Evolutionary conservation across 371 early-diverging fungal species (phyloP), one percentile per base, ranked within the genome.

Genomic region (Nematocida displodere): DNA sequence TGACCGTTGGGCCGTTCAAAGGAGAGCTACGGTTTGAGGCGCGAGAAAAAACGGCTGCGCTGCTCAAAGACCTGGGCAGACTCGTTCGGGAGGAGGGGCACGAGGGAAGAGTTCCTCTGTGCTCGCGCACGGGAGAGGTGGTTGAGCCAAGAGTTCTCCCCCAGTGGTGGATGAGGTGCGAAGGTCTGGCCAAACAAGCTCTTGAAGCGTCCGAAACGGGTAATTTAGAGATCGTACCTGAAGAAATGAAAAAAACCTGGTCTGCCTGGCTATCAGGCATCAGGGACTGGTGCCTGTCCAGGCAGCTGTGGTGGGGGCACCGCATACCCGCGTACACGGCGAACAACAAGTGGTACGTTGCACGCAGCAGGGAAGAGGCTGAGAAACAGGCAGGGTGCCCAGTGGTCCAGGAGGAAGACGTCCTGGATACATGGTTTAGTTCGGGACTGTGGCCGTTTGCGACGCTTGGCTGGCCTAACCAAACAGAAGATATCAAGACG

Each of bases 301-400:
- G 99, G 79, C 99, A 99, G 86, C 86, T 99, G 54, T 97, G 97
- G 97, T 99, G 97, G 97, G 99, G 99, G 44, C 97, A 97, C 82
- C 89, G 92, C 81, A 87, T 95, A 20, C 99, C 99, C 47, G 96
- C 95, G 2, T 99, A 95, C 86, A 90, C 88, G 13, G 85, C 87
- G 77, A 66, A 83, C 36, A 80, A 85, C 22, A 85, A 85, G 85
- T 96, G 97, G 95, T 90, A 94, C 40, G 87, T 89, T 63, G 95
- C 90, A 36, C 87, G 89, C 49, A 86, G 86, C 26, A 86, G 89
- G 64, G 89, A 86, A 28, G 92, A 89, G 75, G 95, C 95, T 3
- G 79, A 80, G 36, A 55, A 44, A 42, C 47, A 61, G 36, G 71
- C 46, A 50, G 77, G 61, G 0, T 2, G 31, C 0, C 31, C 48